A percentile compares a stretch with the other conserved stretches of the same genome.
phyloP scores from a whole-genome alignment of 2,329 filamentous ascomycete species.

The Fusarium clavum region DNA sequence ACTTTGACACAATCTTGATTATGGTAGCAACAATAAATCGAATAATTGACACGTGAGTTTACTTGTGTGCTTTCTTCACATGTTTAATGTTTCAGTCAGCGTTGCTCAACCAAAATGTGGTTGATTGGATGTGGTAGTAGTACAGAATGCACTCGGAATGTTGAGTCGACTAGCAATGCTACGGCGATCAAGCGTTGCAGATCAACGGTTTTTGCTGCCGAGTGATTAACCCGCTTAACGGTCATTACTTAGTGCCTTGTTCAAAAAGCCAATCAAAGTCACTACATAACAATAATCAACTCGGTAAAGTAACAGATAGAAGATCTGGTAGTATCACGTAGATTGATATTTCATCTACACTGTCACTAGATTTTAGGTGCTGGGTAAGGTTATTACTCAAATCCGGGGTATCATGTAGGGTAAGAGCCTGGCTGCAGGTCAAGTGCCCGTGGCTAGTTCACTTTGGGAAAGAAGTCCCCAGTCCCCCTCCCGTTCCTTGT shows the following conservation, averaged over 20 bases:
- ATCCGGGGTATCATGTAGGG: conserved; percentile 36
- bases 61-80: neutral
- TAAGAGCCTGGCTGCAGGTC: conserved; percentile 14
- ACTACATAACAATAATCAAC: neutral
- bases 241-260: neutral
- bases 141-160: neutral
- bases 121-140: neutral
- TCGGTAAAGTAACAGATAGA: neutral
- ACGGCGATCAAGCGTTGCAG: neutral
- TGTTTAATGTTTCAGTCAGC: neutral
- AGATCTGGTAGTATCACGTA: neutral
- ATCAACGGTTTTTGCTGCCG: neutral
- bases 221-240: neutral
- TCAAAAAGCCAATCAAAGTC: neutral
- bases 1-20: neutral
- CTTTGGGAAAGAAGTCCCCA: conserved; percentile 17
- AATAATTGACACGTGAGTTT: neutral
- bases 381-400: conserved; percentile 33
- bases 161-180: neutral
- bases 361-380: neutral
- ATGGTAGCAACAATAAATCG: neutral
- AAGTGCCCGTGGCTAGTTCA: conserved; percentile 29
- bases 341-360: neutral
- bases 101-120: neutral
- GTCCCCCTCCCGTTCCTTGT: conserved; percentile 22